Base-by-base conservation (phyloP, 768 basidiomycete genomes). In the Serpula lacrymans region DNA sequence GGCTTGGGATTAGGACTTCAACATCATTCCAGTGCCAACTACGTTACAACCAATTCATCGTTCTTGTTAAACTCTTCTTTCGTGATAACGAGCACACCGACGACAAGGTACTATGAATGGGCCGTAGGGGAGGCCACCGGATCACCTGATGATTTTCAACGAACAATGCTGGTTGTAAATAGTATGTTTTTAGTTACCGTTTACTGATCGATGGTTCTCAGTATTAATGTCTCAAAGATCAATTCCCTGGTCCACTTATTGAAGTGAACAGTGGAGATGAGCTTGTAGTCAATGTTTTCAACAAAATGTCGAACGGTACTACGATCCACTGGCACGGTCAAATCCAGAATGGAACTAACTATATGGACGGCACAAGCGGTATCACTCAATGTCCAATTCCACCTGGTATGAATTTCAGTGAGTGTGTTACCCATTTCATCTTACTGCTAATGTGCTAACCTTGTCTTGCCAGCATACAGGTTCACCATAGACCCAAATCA, bases 331-430 rank as follows among this genome's bases (percentile, higher is more conserved):
- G 63, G 63, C 62, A 63, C 14, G 54, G 58, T 18, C 58, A 72
- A 37, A 52, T 60, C 26, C 72, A 68, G 47, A 71, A 72, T 39
- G 60, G 67, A 23, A 75, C 75, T 1, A 68, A 69, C 41, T 74
- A 63, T 45, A 74, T 69, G 49, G 75, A 77, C 38, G 75, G 75
- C 2, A 65, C 72, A 0, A 56, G 52, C 6, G 68, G 65, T 7
- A 63, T 77, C 31, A 71, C 75, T 1, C 68, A 77, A 48, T 77
- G 77, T 47, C 70, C 71, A 8, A 77, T 77, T 24, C 75, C 75
- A n/a, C 65, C 75, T 3, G 72, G 72, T 17, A 55, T 64, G 48
- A 68, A 65, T 39, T 60, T 61, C 23, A 40, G 59, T 74, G 45
- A 60, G 47, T n/a, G 4, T 8, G 6, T 17, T 2, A 16, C 11